A percentile compares a stretch with the other conserved stretches of the same genome.
Conservation (phyloP, 495 filamentous ascomycete genomes). For the Cercophora scortea region DNA sequence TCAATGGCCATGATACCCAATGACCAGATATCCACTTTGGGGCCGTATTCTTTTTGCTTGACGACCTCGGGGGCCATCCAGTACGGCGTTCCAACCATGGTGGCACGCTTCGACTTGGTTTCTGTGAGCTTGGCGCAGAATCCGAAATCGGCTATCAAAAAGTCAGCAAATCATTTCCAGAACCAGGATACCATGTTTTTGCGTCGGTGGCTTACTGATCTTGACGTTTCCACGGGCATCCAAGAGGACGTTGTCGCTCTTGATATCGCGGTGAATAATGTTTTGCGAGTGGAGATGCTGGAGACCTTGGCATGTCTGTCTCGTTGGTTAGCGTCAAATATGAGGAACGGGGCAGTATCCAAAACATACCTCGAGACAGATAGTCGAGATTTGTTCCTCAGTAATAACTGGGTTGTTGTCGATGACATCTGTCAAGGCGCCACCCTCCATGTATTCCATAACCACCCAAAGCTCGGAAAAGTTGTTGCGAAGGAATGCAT, state of each 20-base stretch:
- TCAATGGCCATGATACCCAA: constrained; percentile 99
- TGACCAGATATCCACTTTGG: constrained; percentile 98
- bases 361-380: constrained; percentile 79
- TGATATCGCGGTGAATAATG: constrained; percentile 99
- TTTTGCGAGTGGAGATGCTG: constrained; percentile 90
- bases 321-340: constrained; percentile 24
- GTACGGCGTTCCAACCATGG: constrained; percentile 98
- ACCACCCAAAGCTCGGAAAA: constrained; percentile 95
- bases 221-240: constrained; percentile 94
- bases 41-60: constrained; percentile 93
- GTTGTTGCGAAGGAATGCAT: constrained; percentile 90
- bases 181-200: neutral
- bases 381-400: constrained; percentile 95
- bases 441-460: constrained; percentile 99
- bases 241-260: constrained; percentile 94
- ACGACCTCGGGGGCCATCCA: constrained; percentile 99
- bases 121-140: constrained; percentile 99
- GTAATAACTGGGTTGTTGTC: constrained; percentile 88
- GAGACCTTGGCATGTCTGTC: constrained; percentile 87
- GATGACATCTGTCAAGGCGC: constrained; percentile 95
- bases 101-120: constrained; percentile 91
- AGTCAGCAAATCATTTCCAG: constrained; percentile 21
- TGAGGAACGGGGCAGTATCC: neutral
- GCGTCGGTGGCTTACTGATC: constrained; percentile 62
- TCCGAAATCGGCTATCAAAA: constrained; percentile 76